Conservation (phyloP, 2,329 filamentous ascomycete species). For the Colletotrichum euphorbiae region DNA sequence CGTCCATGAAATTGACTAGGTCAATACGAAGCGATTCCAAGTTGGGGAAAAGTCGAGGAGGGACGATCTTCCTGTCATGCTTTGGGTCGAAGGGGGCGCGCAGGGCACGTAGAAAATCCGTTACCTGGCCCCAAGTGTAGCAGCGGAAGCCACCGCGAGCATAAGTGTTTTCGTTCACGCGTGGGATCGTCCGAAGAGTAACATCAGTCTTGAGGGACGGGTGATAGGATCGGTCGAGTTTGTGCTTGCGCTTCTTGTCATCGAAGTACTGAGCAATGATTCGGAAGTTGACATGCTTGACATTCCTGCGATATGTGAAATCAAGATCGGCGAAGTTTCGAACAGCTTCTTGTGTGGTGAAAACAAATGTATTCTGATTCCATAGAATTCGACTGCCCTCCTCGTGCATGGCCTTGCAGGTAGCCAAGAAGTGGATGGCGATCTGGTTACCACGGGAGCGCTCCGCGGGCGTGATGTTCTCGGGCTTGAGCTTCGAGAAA, state of each 20-base stretch:
- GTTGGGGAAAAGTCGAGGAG: slow-evolving; percentile 60
- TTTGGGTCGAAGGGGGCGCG: slow-evolving; percentile 62
- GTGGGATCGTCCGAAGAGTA: slow-evolving; percentile 55
- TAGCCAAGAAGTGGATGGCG: slow-evolving; percentile 64
- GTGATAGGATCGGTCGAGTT: slow-evolving; percentile 57
- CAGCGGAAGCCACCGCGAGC: slow-evolving; percentile 65
- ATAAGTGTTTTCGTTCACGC: slow-evolving; percentile 58
- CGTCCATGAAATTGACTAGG: slow-evolving; percentile 65
- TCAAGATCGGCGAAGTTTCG: slow-evolving; percentile 61
- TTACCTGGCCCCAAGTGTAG: slow-evolving; percentile 66
- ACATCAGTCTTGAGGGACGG: slow-evolving; percentile 55
- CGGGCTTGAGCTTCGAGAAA: slow-evolving; percentile 56
- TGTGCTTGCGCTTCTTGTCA: slow-evolving; percentile 56
- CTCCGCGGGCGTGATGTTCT: slow-evolving; percentile 58
- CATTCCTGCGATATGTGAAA: slow-evolving; percentile 54
- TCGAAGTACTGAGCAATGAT: slow-evolving; percentile 68
- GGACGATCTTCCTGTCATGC: slow-evolving; percentile 46
- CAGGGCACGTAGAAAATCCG: slow-evolving; percentile 64
- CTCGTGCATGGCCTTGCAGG: slow-evolving; percentile 60
- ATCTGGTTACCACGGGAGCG: slow-evolving; percentile 59
- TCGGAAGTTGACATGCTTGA: slow-evolving; percentile 62
- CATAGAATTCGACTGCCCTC: slow-evolving; percentile 65
- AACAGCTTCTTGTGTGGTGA: slow-evolving; percentile 64
- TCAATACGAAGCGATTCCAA: slow-evolving; percentile 63
- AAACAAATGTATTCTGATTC: slow-evolving; percentile 64